These are phyloP conservation scores for Solanum lignicaule DNA, from an alignment of 257 asterid genomes.

Conservation along the genomic window DNA sequence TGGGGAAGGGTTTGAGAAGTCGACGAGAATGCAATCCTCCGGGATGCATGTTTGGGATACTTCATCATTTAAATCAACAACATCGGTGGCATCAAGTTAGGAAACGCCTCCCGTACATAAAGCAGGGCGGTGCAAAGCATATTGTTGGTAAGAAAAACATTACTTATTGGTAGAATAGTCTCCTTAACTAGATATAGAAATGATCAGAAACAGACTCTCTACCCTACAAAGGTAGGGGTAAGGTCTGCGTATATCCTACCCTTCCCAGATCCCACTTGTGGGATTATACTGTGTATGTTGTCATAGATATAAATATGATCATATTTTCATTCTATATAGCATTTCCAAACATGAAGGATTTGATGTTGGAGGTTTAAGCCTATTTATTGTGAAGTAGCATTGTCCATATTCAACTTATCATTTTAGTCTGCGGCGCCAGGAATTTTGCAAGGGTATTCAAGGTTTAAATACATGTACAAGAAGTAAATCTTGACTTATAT, in stretches of 20 bases:
- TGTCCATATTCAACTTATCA: neutral
- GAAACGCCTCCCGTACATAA: constrained; percentile 43
- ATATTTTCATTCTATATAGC: neutral
- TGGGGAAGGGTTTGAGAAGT: constrained; percentile 33
- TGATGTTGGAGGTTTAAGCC: neutral
- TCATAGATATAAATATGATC: neutral
- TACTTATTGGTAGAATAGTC: neutral
- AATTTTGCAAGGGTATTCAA: neutral
- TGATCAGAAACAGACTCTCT: neutral
- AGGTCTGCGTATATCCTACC: neutral
- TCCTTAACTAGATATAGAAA: neutral
- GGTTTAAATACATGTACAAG: neutral
- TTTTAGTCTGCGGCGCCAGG: neutral
- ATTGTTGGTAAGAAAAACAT: constrained; percentile 13
- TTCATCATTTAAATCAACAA: constrained; percentile 50
- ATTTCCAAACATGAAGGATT: neutral
- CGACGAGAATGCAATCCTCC: constrained; percentile 25
- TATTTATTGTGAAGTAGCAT: neutral
- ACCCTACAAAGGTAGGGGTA: neutral
- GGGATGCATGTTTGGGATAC: constrained; percentile 54
- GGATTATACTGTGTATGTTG: neutral
- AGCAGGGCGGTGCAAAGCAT: constrained; percentile 17
- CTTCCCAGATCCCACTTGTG: neutral
- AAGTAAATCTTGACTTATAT: neutral
- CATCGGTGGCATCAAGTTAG: constrained; percentile 36